Evolutionary conservation across 371 early-diverging fungal genomes (phyloP), one percentile per base, ranked within the genome.

Genomic region (Batrachochytrium dendrobatidis): DNA sequence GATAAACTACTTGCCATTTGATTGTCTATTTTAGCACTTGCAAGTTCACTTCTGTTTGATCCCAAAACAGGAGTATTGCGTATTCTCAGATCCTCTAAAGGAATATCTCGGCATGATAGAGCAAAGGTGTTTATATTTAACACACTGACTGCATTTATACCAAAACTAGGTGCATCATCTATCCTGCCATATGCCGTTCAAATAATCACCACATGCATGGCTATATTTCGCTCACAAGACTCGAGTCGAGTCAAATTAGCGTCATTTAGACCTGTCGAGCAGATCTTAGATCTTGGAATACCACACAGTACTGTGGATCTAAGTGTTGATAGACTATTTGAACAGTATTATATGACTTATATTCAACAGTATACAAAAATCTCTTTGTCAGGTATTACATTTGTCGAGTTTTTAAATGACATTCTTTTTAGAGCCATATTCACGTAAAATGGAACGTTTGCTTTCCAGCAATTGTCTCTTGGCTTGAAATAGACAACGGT

Each of bases 31-130:
- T 6, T 44, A 61, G 65, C 61, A 12, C 32, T 62, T 2, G 62
- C 63, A 1, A 22, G 6, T 33, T 48, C 63, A 18, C 39, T 62
- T 3, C 18, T 67, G n/a, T 63, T 67, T 25, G 50, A 60, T 52
- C 17, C 43, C 31, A 61, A 63, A 25, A 33, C 25, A 18, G 67
- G 67, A 3, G n/a, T 61, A 10, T 24, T 60, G 22, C 53, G 28
- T 3, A 60, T 63, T 32, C 33, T 67, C 29, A 46, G 53, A 5
- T 7, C 29, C 1, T 33, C 60, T 1, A 30, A 46, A 18, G 63
- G 60, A 3, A 12, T n/a, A 2, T 63, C 55, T 44, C 58, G 44
- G 15, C 57, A 56, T 31, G 59, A 55, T 20, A 55, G 35, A n/a
- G 63, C 67, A 1, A 55, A 62, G 30, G 54, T 20, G 4, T 29